Percentiles rank a stretch among this genome's conserved stretches.
Conservation (phyloP, 495 filamentous ascomycete genomes). For the Xylona heveae region DNA sequence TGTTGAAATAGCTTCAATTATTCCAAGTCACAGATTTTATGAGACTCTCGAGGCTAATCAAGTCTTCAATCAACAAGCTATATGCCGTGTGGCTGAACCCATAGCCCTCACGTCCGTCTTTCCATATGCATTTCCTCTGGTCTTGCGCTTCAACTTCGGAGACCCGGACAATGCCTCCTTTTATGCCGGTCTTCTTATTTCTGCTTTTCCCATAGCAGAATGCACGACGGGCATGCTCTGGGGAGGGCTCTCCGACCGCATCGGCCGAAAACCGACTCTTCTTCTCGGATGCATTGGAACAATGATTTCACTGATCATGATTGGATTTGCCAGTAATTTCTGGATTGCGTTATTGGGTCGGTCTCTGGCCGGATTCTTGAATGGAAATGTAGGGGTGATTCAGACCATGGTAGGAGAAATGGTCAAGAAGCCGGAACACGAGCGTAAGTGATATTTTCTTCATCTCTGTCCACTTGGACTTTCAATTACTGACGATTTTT, state of each 20-base stretch:
- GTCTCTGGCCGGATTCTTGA: constrained; percentile 57
- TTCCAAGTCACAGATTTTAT: too few relatives aligned
- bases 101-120: constrained; percentile 77
- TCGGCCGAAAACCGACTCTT: constrained; percentile 71
- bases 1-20: too few relatives aligned
- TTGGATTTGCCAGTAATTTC: constrained; percentile 65
- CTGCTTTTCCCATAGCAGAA: constrained; percentile 64
- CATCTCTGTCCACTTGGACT: background rate
- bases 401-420: constrained; percentile 85
- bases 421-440: constrained; percentile 57
- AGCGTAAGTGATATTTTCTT: constrained; percentile 33
- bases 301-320: constrained; percentile 54
- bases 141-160: constrained; percentile 50
- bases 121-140: constrained; percentile 71
- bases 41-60: too few relatives aligned
- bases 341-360: constrained; percentile 57
- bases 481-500: background rate
- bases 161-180: constrained; percentile 51
- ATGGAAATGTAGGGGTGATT: constrained; percentile 77
- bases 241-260: constrained; percentile 59
- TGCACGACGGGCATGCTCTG: constrained; percentile 67
- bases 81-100: constrained; percentile 69
- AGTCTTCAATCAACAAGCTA: too few relatives aligned
- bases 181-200: constrained; percentile 69
- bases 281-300: constrained; percentile 63